Evolutionary conservation across 169 alveolate species (phyloP).

Genomic region (Eimeria falciformis): DNA sequence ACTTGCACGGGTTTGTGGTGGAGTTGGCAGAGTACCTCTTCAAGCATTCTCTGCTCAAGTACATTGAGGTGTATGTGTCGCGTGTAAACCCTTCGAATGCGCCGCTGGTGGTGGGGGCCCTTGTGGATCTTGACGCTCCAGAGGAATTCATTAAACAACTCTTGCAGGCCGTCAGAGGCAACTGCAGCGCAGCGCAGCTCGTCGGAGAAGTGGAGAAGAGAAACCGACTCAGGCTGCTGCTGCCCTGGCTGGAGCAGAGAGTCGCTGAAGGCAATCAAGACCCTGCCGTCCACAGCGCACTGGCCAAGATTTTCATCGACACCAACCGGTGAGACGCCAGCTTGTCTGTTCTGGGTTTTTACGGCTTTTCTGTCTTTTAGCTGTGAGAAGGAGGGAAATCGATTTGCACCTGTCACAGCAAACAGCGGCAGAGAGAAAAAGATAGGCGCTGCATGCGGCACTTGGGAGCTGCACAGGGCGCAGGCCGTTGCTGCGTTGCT

Average conservation of each 20-base stretch:
- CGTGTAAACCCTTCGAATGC: constrained; percentile 92
- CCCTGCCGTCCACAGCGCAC: constrained; percentile 97
- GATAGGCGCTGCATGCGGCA: no score
- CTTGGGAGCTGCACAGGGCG: no score
- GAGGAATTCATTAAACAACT: constrained; percentile 96
- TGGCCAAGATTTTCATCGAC: constrained; percentile 99
- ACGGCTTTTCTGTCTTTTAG: no score
- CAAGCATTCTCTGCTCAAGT: constrained; percentile 96
- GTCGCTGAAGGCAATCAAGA: constrained; percentile 97
- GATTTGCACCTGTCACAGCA: no score
- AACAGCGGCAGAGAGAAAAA: no score
- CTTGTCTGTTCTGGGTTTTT: no score
- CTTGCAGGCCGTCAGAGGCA: constrained; percentile 94
- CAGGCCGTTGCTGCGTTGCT: no score
- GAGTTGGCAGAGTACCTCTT: constrained; percentile 98
- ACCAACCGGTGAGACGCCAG: constrained; percentile 87
- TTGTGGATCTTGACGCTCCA: constrained; percentile 98
- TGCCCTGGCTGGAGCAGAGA: constrained; percentile 98
- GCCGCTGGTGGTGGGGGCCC: constrained; percentile 98
- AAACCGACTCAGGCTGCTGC: constrained; percentile 95
- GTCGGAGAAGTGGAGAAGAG: constrained; percentile 98
- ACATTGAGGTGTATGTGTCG: constrained; percentile 94
- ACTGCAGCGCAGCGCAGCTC: constrained; percentile 96
- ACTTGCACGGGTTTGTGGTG: constrained; percentile 97
- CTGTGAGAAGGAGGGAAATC: no score